Evolutionary conservation across 2,329 filamentous ascomycete genomes (phyloP).

Genomic region (Epichloe hybrida): DNA sequence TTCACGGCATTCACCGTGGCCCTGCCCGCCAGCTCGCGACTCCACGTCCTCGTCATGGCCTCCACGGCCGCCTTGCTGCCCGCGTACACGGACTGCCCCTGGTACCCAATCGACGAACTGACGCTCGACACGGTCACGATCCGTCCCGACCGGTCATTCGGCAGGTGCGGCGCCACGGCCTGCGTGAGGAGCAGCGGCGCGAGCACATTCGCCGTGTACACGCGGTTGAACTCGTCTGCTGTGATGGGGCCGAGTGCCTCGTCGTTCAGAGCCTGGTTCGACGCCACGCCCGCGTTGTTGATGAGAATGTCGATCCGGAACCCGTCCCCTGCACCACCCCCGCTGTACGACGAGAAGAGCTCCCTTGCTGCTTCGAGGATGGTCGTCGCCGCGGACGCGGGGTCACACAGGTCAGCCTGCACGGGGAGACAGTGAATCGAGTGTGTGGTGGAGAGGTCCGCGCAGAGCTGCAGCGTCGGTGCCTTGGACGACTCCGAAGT

Average conservation of each 20-base stretch:
- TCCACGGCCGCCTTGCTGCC: conserved; percentile 45
- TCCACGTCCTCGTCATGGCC: conserved; percentile 46
- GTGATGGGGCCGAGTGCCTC: conserved; percentile 37
- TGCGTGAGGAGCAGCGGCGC: conserved; percentile 69
- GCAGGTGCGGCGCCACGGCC: conserved; percentile 54
- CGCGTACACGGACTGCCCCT: conserved; percentile 42
- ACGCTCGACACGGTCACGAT: conserved; percentile 44
- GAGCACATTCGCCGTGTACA: conserved; percentile 70
- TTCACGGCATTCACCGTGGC: conserved; percentile 45
- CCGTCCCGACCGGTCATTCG: conserved; percentile 50
- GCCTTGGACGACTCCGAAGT: conserved; percentile 39
- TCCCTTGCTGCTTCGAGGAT: conserved; percentile 17
- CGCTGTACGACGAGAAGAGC: conserved; percentile 15
- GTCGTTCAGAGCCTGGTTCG: conserved; percentile 52
- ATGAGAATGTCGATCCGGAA: conserved; percentile 61
- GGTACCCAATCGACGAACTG: conserved; percentile 38
- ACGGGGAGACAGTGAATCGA: conserved; percentile 16
- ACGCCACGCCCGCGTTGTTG: conserved; percentile 68
- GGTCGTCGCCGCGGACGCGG: conserved; percentile 12
- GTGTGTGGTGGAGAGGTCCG: conserved; percentile 31
- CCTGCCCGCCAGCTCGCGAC: conserved; percentile 38
- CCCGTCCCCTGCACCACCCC: neutral
- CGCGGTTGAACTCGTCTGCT: conserved; percentile 51
- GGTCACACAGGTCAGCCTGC: conserved; percentile 17
- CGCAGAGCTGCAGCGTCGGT: conserved; percentile 32